A percentile compares a stretch with the other conserved stretches of the same genome.
Conservation (phyloP, 129 eudicot species). For the Centella asiatica region DNA sequence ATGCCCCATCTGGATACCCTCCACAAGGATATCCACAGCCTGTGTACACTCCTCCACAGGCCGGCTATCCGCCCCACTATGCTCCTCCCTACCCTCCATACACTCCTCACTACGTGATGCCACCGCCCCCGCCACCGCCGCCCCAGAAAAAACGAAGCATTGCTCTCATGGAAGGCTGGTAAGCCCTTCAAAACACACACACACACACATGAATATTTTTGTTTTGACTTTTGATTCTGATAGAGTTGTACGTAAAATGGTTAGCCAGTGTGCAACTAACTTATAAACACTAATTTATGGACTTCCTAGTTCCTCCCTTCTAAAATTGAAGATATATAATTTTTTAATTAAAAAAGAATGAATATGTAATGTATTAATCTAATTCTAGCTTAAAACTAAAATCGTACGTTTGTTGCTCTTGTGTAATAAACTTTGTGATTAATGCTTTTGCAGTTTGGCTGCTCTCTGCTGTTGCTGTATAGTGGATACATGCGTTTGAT, state of each 20-base stretch:
- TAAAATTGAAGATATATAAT: no score
- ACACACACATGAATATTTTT: background rate
- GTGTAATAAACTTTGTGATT: background rate
- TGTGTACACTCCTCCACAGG: conserved; percentile 30
- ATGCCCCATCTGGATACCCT: conserved; percentile 45
- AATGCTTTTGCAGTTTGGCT: conserved; percentile 52
- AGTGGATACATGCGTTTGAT: conserved; percentile 63
- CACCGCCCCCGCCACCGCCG: conserved; percentile 50
- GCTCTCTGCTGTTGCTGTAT: conserved; percentile 80
- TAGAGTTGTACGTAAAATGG: no score
- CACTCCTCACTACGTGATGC: no score
- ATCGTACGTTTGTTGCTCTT: background rate
- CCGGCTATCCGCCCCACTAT: conserved; percentile 46
- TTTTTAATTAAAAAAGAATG: no score
- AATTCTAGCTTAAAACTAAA: no score
- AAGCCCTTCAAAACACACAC: background rate
- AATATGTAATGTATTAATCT: no score
- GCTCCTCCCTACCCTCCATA: no score
- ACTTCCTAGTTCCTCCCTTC: no score
- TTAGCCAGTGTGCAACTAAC: no score
- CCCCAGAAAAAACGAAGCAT: conserved; percentile 18
- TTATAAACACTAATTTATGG: no score
- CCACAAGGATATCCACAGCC: conserved; percentile 31
- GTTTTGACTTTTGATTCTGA: no score
- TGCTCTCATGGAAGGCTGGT: conserved; percentile 72